phyloP scores from a whole-genome alignment of 208 protist genomes.

The Leishmania tarentolae region DNA sequence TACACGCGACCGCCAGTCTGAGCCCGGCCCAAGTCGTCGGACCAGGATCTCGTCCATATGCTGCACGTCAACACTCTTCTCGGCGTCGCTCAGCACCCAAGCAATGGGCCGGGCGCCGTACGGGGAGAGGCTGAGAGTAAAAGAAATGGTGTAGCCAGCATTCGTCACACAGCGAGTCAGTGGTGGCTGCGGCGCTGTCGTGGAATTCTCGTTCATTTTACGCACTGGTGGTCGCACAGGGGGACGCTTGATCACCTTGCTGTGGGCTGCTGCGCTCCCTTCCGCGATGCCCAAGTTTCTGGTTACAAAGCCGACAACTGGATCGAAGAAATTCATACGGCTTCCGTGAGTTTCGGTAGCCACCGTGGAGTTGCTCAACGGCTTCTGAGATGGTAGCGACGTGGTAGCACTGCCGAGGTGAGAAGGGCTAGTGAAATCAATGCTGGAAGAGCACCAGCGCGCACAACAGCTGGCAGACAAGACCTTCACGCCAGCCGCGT shows the following conservation, averaged over 20 bases:
- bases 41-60: constrained; percentile 17
- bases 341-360: neutral
- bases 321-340: neutral
- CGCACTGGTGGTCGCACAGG: constrained; percentile 19
- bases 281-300: constrained; percentile 12
- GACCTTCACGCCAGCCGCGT: constrained; percentile 38
- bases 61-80: constrained; percentile 11
- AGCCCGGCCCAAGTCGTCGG: constrained; percentile 5
- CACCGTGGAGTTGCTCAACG: neutral
- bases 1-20: constrained; percentile 29
- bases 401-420: neutral
- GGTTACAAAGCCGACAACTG: neutral
- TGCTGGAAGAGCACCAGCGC: constrained; percentile 4
- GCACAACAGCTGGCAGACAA: constrained; percentile 15
- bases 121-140: constrained; percentile 38
- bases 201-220: neutral
- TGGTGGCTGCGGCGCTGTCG: constrained; percentile 1
- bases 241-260: neutral
- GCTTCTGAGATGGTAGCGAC: neutral
- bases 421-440: neutral
- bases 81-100: constrained; percentile 37
- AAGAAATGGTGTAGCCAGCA: neutral
- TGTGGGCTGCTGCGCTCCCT: neutral
- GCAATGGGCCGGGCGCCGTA: constrained; percentile 56
- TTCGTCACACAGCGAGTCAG: constrained; percentile 16